Evolutionary conservation across 306 rosid species (phyloP).

Genomic region (Morella rubra): DNA sequence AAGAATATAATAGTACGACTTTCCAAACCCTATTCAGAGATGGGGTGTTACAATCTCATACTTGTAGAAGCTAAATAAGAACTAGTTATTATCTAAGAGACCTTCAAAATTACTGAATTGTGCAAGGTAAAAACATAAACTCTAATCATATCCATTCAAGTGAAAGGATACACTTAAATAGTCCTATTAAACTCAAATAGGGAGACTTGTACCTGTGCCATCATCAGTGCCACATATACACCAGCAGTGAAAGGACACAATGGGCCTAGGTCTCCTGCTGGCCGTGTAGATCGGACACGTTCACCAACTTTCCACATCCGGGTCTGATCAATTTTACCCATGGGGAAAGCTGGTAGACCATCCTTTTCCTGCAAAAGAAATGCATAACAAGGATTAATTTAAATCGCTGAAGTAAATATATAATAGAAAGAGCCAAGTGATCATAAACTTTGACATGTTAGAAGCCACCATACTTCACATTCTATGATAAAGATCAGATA

Average conservation of each 20-base stretch:
- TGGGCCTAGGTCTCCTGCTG: slow-evolving; percentile 92
- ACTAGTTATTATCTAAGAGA: background rate
- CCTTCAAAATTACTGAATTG: background rate
- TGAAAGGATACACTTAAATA: background rate
- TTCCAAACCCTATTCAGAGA: too few relatives aligned
- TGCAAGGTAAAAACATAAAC: background rate
- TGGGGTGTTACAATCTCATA: background rate
- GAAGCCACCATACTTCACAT: background rate
- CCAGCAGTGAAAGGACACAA: slow-evolving; percentile 95
- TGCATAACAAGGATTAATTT: slow-evolving; percentile 4
- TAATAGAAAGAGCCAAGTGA: background rate
- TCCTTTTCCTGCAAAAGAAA: slow-evolving; percentile 78
- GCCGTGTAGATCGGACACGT: slow-evolving; percentile 70
- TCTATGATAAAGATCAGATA: background rate
- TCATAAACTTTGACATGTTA: background rate
- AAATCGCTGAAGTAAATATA: background rate
- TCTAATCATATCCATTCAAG: background rate
- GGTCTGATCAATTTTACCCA: slow-evolving; percentile 98
- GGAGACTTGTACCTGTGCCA: slow-evolving; percentile 81
- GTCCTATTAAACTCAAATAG: background rate
- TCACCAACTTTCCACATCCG: slow-evolving; percentile 99
- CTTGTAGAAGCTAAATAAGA: background rate
- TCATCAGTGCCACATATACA: slow-evolving; percentile 97
- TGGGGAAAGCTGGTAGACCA: slow-evolving; percentile 95
- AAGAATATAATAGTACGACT: too few relatives aligned